These are phyloP conservation scores for Biscogniauxia marginata DNA, from an alignment of 2,329 filamentous ascomycete genomes.

Conservation along the genomic window DNA sequence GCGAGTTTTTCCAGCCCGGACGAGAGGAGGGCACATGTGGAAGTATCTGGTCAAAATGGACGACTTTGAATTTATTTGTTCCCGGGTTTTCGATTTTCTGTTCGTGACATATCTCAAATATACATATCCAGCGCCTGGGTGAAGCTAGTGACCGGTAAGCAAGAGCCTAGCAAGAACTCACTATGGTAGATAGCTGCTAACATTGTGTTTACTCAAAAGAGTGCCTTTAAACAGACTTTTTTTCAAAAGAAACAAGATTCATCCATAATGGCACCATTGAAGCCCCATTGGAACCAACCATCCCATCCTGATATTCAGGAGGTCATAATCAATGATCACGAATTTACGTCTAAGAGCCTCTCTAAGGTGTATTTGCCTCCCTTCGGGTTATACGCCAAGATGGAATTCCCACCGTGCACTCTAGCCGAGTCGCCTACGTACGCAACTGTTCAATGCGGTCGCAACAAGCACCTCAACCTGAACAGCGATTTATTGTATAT, in stretches of 20 bases:
- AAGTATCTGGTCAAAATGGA: not conserved
- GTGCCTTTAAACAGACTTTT: constrained; percentile 3
- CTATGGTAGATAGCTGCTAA: not conserved
- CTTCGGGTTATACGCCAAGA: constrained; percentile 64
- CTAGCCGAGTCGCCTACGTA: constrained; percentile 57
- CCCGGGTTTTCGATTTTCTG: not conserved
- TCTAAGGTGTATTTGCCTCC: constrained; percentile 55
- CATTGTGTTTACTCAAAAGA: not conserved
- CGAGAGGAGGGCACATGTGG: not conserved
- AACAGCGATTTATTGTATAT: constrained; percentile 68
- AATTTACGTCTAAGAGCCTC: constrained; percentile 60
- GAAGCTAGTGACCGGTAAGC: not conserved
- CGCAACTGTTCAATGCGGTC: constrained; percentile 61
- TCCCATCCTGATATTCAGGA: constrained; percentile 59
- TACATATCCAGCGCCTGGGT: not conserved
- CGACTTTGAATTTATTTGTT: not conserved
- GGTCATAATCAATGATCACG: constrained; percentile 51
- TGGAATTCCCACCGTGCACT: constrained; percentile 63
- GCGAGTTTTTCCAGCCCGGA: not conserved
- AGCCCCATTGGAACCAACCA: constrained; percentile 58
- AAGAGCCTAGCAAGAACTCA: not conserved
- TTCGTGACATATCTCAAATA: not conserved
- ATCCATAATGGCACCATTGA: constrained; percentile 52
- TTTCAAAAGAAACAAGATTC: constrained; percentile 4
- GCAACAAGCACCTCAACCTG: constrained; percentile 56